Percentiles rank a stretch among this genome's conserved stretches.
Evolutionary conservation across 331 rosid genomes (phyloP).

Genomic region (Ulmus americana): DNA sequence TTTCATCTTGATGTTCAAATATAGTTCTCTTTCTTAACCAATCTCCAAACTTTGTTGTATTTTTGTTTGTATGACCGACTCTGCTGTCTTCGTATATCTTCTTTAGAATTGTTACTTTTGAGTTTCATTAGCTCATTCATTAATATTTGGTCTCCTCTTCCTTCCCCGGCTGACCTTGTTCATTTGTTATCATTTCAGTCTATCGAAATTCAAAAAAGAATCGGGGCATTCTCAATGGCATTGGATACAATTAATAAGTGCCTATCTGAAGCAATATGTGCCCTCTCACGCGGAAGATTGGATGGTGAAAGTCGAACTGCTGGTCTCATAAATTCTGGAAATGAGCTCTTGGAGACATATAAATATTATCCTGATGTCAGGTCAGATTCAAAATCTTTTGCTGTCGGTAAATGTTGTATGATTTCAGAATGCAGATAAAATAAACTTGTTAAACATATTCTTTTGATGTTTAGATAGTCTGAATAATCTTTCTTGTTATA

Average conservation of each 20-base stretch:
- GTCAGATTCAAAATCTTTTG: slow-evolving; percentile 25
- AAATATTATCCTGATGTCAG: slow-evolving; percentile 68
- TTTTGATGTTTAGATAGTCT: background rate
- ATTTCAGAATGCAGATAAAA: background rate
- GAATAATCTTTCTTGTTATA: background rate
- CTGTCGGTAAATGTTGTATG: background rate
- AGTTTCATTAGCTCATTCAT: background rate
- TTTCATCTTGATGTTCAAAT: no score
- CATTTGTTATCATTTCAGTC: slow-evolving; percentile 40
- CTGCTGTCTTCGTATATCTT: background rate
- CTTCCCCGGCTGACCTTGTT: background rate
- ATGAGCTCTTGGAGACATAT: slow-evolving; percentile 75
- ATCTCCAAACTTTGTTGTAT: background rate
- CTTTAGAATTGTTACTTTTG: background rate
- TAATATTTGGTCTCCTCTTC: background rate
- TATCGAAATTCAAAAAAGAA: slow-evolving; percentile 86
- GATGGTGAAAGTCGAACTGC: slow-evolving; percentile 94
- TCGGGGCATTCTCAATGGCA: slow-evolving; percentile 91
- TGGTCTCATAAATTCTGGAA: slow-evolving; percentile 84
- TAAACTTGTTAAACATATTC: background rate
- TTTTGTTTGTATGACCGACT: background rate
- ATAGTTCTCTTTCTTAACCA: background rate
- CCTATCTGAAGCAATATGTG: slow-evolving; percentile 87
- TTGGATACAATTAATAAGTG: slow-evolving; percentile 87
- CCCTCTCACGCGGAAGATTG: slow-evolving; percentile 83